Evolutionary conservation across 768 basidiomycete species (phyloP).

Genomic region (Naematelia aurantialba): DNA sequence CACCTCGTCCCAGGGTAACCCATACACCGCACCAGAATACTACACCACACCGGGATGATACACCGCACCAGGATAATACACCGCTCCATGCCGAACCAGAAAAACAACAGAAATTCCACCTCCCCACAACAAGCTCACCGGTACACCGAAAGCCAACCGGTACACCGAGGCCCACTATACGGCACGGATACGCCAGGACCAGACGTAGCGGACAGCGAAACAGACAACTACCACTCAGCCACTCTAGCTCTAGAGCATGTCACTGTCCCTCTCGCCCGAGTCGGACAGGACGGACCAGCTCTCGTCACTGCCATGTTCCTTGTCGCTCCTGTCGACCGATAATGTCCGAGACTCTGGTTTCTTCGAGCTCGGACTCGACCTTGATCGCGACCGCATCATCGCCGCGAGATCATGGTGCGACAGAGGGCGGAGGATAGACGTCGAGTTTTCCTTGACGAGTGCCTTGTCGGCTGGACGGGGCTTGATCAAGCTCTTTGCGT

Average conservation of each 20-base stretch:
- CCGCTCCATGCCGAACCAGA: too few species aligned
- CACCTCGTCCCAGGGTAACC: neutral
- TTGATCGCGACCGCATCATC: neutral
- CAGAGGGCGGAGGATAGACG: constrained; percentile 21
- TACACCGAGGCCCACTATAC: too few species aligned
- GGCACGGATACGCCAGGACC: too few species aligned
- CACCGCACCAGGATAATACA: too few species aligned
- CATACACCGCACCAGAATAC: too few species aligned
- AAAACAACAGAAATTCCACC: too few species aligned
- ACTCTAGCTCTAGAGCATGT: too few species aligned
- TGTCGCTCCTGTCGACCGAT: neutral
- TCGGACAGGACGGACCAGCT: constrained; percentile 25
- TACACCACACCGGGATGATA: too few species aligned
- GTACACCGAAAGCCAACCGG: too few species aligned
- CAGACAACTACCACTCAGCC: too few species aligned
- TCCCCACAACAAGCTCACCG: too few species aligned
- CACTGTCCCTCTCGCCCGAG: neutral
- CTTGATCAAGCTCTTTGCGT: constrained; percentile 82
- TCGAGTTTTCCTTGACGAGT: constrained; percentile 18
- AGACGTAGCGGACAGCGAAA: too few species aligned
- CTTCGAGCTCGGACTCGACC: neutral
- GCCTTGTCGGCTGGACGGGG: constrained; percentile 41
- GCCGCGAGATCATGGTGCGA: neutral
- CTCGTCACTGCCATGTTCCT: constrained; percentile 17
- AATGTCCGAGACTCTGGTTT: neutral